Percentiles rank a stretch among this genome's conserved stretches.
phyloP scores from a whole-genome alignment of 352 stramenopile species.

The Pythium folliculosum region DNA sequence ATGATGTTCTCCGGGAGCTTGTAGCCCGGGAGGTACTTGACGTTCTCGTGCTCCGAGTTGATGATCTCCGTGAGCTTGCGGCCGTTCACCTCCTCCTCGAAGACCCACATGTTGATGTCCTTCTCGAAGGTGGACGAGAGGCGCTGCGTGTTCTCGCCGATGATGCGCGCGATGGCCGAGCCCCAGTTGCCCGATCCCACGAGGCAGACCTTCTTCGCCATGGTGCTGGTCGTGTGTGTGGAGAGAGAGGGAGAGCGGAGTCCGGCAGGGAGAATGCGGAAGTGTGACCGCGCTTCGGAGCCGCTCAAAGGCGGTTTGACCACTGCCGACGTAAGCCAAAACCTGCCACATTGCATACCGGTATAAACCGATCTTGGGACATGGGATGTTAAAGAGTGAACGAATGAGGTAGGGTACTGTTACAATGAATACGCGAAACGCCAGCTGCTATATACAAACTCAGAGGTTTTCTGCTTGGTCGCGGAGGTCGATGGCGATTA shows the following conservation, averaged over 20 bases:
- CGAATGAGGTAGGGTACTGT: background rate
- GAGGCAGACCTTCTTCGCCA: slow-evolving; percentile 74
- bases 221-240: slow-evolving; percentile 22
- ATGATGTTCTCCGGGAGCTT: slow-evolving; percentile 94
- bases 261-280: background rate
- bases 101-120: slow-evolving; percentile 97
- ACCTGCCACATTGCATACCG: slow-evolving; percentile 5
- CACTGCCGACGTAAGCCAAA: slow-evolving; percentile 18
- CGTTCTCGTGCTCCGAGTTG: slow-evolving; percentile 96
- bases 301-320: background rate
- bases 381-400: background rate
- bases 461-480: slow-evolving; percentile 31
- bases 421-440: slow-evolving; percentile 6
- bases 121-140: slow-evolving; percentile 75
- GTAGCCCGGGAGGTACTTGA: slow-evolving; percentile 92
- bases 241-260: slow-evolving; percentile 5
- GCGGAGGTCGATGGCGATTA: background rate
- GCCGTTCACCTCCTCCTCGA: slow-evolving; percentile 89
- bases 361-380: slow-evolving; percentile 7
- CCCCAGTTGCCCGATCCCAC: slow-evolving; percentile 84
- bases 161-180: slow-evolving; percentile 81
- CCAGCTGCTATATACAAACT: slow-evolving; percentile 3
- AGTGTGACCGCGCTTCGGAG: slow-evolving; percentile 1
- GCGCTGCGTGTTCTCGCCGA: slow-evolving; percentile 73
- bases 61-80: slow-evolving; percentile 96